phyloP scores from a whole-genome alignment of 371 early-diverging fungal species.

The Sporodiniella umbellata region DNA sequence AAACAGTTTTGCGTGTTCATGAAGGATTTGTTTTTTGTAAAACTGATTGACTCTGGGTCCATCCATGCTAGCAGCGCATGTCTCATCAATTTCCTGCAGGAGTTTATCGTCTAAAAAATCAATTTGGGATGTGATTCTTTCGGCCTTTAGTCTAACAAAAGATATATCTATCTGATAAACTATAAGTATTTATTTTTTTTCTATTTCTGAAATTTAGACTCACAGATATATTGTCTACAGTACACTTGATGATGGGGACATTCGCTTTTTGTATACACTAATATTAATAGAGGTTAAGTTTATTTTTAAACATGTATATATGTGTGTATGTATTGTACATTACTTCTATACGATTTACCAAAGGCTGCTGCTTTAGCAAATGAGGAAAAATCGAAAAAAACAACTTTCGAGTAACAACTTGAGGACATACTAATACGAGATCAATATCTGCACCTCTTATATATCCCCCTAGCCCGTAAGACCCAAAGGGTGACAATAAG shows the following conservation, averaged over 20 bases:
- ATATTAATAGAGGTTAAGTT: background rate
- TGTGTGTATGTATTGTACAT: conserved; percentile 2
- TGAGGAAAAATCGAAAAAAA: conserved; percentile 23
- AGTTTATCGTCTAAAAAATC: conserved; percentile 29
- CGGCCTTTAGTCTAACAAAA: conserved; percentile 27
- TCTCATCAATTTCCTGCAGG: conserved; percentile 20
- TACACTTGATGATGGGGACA: conserved; percentile 42
- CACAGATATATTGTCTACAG: conserved; percentile 32
- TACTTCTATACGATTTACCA: conserved; percentile 28
- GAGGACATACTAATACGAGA: conserved; percentile 25
- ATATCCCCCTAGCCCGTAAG: conserved; percentile 36
- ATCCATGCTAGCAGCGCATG: conserved; percentile 34
- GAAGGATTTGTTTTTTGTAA: conserved; percentile 13
- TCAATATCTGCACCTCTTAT: conserved; percentile 34
- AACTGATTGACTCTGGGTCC: conserved; percentile 39
- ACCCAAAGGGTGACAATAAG: conserved; percentile 34
- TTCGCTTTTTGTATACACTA: conserved; percentile 27
- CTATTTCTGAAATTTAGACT: background rate
- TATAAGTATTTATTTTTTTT: background rate
- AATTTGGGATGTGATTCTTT: conserved; percentile 10
- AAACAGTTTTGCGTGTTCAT: conserved; percentile 12
- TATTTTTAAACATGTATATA: background rate
- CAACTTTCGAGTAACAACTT: conserved; percentile 13
- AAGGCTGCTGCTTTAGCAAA: conserved; percentile 13
- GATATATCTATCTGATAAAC: conserved; percentile 33